These are phyloP conservation scores for Pythium sukuiense DNA, from an alignment of 352 stramenopile species.

Conservation along the genomic window DNA sequence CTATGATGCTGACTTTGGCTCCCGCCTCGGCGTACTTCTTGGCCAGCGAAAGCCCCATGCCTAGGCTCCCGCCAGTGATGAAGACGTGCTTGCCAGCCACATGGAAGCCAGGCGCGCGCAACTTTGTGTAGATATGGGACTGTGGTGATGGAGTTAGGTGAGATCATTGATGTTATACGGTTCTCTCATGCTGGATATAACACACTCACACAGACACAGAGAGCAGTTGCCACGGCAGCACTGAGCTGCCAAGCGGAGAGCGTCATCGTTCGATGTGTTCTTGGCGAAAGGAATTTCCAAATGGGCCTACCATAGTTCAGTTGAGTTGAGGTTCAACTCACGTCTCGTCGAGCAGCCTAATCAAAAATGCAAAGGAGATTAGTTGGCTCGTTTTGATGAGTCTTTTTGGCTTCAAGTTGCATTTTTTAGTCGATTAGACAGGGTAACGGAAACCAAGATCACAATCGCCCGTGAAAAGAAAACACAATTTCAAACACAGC, in stretches of 20 bases:
- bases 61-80: slow-evolving; percentile 54
- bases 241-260: slow-evolving; percentile 9
- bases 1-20: slow-evolving; percentile 44
- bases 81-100: slow-evolving; percentile 77
- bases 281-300: neutral
- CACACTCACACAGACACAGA: slow-evolving; percentile 5
- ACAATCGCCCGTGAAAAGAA: no score
- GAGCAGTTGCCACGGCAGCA: slow-evolving; percentile 10
- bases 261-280: neutral
- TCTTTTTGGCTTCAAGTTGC: neutral
- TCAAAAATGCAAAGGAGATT: neutral
- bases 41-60: slow-evolving; percentile 43
- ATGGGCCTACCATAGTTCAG: no score
- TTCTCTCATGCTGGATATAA: no score
- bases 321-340: neutral
- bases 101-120: slow-evolving; percentile 56
- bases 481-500: no score
- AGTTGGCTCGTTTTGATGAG: neutral
- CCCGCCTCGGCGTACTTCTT: slow-evolving; percentile 44
- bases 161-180: no score
- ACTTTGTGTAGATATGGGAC: slow-evolving; percentile 59
- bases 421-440: neutral
- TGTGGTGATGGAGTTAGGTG: slow-evolving; percentile 17
- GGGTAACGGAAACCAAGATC: neutral
- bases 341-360: no score